phyloP scores from a whole-genome alignment of 2,329 filamentous ascomycete genomes.

The Blumeria graminis region DNA sequence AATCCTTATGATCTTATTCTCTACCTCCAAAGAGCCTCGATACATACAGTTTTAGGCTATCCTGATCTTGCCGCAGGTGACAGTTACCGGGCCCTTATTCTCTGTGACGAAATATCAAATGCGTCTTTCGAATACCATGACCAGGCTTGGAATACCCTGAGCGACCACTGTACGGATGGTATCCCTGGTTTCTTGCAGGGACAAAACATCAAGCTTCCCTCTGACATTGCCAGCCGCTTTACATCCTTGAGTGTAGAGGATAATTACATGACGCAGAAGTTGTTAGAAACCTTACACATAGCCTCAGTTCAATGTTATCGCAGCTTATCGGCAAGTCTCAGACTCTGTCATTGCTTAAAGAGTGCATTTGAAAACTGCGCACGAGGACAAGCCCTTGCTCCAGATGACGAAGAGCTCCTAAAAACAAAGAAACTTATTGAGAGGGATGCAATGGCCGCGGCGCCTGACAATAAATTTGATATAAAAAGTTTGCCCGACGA shows the following conservation, averaged over 20 bases:
- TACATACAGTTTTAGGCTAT: constrained; percentile 55
- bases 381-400: constrained; percentile 30
- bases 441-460: constrained; percentile 24
- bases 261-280: constrained; percentile 15
- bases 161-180: constrained; percentile 5
- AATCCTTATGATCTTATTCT: constrained; percentile 37
- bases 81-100: constrained; percentile 69
- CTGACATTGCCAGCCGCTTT: constrained; percentile 9
- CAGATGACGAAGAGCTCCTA: constrained; percentile 29
- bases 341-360: constrained; percentile 42
- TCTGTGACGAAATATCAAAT: constrained; percentile 56
- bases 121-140: constrained; percentile 69
- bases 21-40: constrained; percentile 42
- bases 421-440: constrained; percentile 29
- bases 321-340: constrained; percentile 30
- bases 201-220: constrained; percentile 13
- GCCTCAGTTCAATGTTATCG: constrained; percentile 34
- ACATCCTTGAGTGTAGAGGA: constrained; percentile 9
- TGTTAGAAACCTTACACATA: constrained; percentile 21
- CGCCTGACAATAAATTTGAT: constrained; percentile 21
- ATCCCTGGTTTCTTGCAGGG: no score
- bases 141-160: constrained; percentile 24
- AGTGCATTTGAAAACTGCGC: constrained; percentile 42
- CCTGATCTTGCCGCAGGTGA: constrained; percentile 77
- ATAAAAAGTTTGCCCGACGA: constrained; percentile 38